These are phyloP conservation scores for Endocladia muricata DNA, from an alignment of 31 red algal genomes.

Conservation along the genomic window DNA sequence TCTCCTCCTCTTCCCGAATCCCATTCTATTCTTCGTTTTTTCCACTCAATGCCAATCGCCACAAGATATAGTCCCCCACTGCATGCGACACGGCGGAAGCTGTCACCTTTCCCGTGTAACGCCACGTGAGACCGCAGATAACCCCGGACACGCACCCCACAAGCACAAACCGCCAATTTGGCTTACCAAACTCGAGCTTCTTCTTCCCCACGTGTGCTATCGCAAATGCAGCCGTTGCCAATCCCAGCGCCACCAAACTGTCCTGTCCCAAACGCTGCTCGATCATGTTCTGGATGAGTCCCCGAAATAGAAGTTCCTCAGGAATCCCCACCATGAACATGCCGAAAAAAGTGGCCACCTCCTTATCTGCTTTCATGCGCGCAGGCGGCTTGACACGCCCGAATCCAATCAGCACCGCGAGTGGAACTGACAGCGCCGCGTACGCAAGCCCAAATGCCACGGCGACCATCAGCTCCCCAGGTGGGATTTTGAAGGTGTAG, in stretches of 20 bases:
- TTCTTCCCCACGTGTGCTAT: slow-evolving; percentile 23
- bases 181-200: slow-evolving; percentile 24
- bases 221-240: slow-evolving; percentile 15
- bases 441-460: slow-evolving; percentile 6
- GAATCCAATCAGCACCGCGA: slow-evolving; percentile 41
- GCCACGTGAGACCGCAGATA: slow-evolving; percentile 42
- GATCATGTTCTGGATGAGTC: slow-evolving; percentile 61
- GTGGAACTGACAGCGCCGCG: neutral
- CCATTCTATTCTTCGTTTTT: neutral
- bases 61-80: slow-evolving; percentile 32
- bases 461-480: slow-evolving; percentile 15
- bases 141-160: slow-evolving; percentile 10
- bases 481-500: slow-evolving; percentile 53
- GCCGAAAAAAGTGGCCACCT: slow-evolving; percentile 38
- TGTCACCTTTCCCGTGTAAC: slow-evolving; percentile 43
- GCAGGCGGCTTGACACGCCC: slow-evolving; percentile 19
- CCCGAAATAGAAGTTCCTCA: slow-evolving; percentile 57
- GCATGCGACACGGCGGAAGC: slow-evolving; percentile 50
- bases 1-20: too few species aligned
- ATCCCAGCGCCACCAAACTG: slow-evolving; percentile 18
- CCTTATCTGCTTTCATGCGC: neutral
- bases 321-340: slow-evolving; percentile 49
- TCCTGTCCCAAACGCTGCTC: slow-evolving; percentile 31
- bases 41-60: slow-evolving; percentile 18
- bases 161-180: slow-evolving; percentile 30